Base-by-base conservation (phyloP, 2,329 filamentous ascomycete species). In the Cercospora citrullina region DNA sequence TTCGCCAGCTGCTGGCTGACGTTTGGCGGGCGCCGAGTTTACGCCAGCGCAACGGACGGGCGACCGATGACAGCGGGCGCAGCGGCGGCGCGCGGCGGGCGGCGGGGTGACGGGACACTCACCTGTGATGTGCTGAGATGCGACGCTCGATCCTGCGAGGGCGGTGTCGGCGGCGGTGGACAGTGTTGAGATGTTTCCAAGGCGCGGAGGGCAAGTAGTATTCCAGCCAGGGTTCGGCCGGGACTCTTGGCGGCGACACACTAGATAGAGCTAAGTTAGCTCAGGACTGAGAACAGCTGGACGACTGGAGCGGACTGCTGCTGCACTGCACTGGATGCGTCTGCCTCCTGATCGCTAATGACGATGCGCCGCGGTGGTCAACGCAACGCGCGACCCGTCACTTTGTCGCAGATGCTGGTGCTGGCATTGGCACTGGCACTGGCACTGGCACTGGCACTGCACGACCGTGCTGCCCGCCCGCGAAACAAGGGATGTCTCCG, bases 1-100 rank as follows among this genome's bases (percentile, higher is more conserved):
- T 62, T 65, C 48, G 60, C 60, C 33, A 42, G 33, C 66, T 31
- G 67, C 39, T 55, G 30, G 61, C 48, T 31, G 30, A 21, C 23
- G 62, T 31, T 30, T 39, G 48, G 48, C 21, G 62, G 21, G 48
- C 62, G 68, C 48, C 60, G 66, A 66, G 67, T 60, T 58, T 59
- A 31, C 63, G 33, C n/a, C 51, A 60, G 58, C 62, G 67, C 60
- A 63, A 65, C 62, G 30, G 45, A 45, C 51, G 28, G 42, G 55
- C 59, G 26, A 48, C 42, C 58, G 58, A 42, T 30, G 28, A 18
- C 65, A 57, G 53, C 48, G 65, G 59, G 55, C 58, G 45, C 64
- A 55, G 53, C 66, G 55, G 21, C 65, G 42, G 61, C 68, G 48
- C 16, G 23, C 36, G 23, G 30, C 39, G 1, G 45, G 39, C 30